Evolutionary conservation across 257 asterid species (phyloP).

Genomic region (Nyctanthes arbortristis): DNA sequence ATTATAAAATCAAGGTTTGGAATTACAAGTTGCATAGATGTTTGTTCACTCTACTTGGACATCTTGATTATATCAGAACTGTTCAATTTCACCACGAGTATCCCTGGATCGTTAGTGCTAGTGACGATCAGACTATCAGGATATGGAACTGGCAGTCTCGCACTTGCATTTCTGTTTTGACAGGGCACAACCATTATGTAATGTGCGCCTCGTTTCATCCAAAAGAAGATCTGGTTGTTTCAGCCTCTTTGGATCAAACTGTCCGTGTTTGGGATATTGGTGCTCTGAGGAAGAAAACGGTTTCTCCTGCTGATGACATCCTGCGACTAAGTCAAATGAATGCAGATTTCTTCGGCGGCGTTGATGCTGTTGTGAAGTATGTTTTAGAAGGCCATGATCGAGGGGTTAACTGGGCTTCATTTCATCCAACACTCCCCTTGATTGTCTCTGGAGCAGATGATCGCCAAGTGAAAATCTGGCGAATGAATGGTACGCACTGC

Average conservation of each 20-base stretch:
- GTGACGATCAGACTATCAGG: slow-evolving; percentile 97
- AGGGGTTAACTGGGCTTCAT: slow-evolving; percentile 98
- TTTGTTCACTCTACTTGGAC: slow-evolving; percentile 97
- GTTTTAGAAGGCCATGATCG: slow-evolving; percentile 98
- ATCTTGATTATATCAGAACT: slow-evolving; percentile 92
- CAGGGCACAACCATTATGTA: too few relatives aligned
- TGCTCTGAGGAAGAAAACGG: slow-evolving; percentile 84
- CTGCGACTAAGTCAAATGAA: slow-evolving; percentile 85
- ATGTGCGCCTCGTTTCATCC: too few relatives aligned
- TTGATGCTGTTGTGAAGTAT: too few relatives aligned
- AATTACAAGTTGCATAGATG: too few relatives aligned
- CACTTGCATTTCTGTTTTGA: too few relatives aligned
- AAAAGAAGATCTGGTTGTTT: too few relatives aligned
- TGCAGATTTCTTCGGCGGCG: slow-evolving; percentile 85
- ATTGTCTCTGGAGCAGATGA: slow-evolving; percentile 99
- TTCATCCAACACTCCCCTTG: slow-evolving; percentile 90
- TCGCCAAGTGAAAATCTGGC: slow-evolving; percentile 96
- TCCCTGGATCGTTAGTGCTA: slow-evolving; percentile 98
- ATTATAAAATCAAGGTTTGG: too few relatives aligned
- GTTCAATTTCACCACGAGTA: slow-evolving; percentile 95
- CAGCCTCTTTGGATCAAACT: too few relatives aligned
- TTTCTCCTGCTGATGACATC: slow-evolving; percentile 94
- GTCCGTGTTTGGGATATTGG: too few relatives aligned
- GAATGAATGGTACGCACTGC: slow-evolving; percentile 81
- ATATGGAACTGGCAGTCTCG: slow-evolving; percentile 99